phyloP scores from a whole-genome alignment of 192 early-diverging fungal genomes.

The Coemansia sp. region DNA sequence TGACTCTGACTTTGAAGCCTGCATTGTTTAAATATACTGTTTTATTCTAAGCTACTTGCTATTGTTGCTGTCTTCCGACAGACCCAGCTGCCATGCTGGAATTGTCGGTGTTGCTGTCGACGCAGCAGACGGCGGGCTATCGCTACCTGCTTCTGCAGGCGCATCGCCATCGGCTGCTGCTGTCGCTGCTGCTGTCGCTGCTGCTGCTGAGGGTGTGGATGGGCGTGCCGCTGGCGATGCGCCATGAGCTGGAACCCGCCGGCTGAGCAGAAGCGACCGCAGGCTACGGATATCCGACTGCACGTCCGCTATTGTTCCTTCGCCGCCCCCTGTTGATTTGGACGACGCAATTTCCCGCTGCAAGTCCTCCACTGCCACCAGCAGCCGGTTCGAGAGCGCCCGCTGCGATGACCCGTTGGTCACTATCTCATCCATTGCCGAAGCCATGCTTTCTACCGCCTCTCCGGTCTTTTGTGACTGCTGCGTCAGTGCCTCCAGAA shows the following conservation, averaged over 20 bases:
- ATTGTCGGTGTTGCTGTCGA: conserved; percentile 47
- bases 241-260: conserved; percentile 58
- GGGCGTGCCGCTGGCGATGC: conserved; percentile 38
- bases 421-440: conserved; percentile 42
- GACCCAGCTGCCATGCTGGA: conserved; percentile 71
- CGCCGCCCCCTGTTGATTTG: conserved; percentile 15
- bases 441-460: conserved; percentile 61
- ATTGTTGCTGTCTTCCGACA: conserved; percentile 21
- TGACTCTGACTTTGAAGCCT: conserved; percentile 22
- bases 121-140: conserved; percentile 6
- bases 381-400: conserved; percentile 24
- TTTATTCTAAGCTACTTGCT: conserved; percentile 15
- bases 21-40: conserved; percentile 13
- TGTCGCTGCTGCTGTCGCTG: not conserved
- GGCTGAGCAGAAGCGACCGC: conserved; percentile 84
- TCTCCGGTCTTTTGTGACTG: conserved; percentile 71
- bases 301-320: conserved; percentile 60
- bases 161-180: conserved; percentile 1
- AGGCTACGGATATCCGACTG: conserved; percentile 94
- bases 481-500: conserved; percentile 62
- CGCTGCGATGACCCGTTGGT: conserved; percentile 26
- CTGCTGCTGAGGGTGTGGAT: conserved; percentile 25
- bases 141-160: not conserved
- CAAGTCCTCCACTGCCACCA: conserved; percentile 45
- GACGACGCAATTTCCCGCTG: conserved; percentile 36